phyloP scores from a whole-genome alignment of 176 grass and related monocot genomes.

The Musa troglodytarum region DNA sequence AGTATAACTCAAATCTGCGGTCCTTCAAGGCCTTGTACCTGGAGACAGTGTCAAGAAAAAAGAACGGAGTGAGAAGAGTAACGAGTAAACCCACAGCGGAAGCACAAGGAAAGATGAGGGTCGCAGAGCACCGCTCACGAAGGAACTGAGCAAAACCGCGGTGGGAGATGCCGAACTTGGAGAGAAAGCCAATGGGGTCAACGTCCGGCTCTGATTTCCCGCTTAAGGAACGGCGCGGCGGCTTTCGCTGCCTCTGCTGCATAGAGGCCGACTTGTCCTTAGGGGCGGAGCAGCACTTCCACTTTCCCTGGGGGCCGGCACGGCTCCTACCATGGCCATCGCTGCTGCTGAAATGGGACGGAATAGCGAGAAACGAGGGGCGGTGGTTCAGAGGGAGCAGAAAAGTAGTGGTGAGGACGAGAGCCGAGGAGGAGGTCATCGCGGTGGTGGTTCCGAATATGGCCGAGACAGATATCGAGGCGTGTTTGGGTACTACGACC shows the following conservation, averaged over 20 bases:
- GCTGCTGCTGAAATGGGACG: not conserved
- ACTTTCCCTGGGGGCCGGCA: not conserved
- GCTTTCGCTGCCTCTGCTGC: constrained; percentile 25
- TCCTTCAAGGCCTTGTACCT: constrained; percentile 88
- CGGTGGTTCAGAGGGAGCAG: not conserved
- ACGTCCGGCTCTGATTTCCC: constrained; percentile 20
- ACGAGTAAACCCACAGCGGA: not conserved
- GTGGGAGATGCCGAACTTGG: constrained; percentile 59
- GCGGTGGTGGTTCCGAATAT: not conserved
- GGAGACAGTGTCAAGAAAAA: not conserved
- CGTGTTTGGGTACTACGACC: not conserved
- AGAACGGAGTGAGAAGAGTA: constrained; percentile 6
- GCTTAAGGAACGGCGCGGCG: constrained; percentile 16
- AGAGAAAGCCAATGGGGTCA: constrained; percentile 71
- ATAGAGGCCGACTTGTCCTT: not conserved
- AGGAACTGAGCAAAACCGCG: constrained; percentile 73
- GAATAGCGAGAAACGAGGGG: not conserved
- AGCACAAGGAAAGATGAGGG: not conserved
- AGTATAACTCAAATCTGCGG: constrained; percentile 58
- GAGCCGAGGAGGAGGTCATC: constrained; percentile 1
- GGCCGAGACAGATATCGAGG: no score
- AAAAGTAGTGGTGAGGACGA: not conserved
- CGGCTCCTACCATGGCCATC: constrained; percentile 3
- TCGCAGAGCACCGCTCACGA: constrained; percentile 49
- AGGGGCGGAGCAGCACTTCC: constrained; percentile 6